These are phyloP conservation scores for Trypanosoma lewisi DNA, from an alignment of 208 protist species.

Conservation along the genomic window DNA sequence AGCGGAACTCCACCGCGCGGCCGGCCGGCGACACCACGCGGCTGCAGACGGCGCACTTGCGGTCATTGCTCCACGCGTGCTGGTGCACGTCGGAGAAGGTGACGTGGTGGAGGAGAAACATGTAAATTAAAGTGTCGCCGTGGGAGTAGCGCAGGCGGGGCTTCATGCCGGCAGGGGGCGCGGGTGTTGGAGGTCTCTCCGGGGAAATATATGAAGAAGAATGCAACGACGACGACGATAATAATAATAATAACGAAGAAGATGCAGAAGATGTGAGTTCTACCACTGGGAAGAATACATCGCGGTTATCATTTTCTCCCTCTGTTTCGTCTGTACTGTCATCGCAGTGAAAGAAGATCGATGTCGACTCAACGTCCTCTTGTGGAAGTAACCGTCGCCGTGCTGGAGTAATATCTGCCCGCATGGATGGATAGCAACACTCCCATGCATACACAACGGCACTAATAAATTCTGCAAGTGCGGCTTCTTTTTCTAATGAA, in stretches of 20 bases:
- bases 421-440: constrained; percentile 9
- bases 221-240: not conserved
- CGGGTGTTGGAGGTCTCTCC: not conserved
- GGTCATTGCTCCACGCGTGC: constrained; percentile 44
- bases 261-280: not conserved
- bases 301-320: not conserved
- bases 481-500: constrained; percentile 6
- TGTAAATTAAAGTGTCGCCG: constrained; percentile 43
- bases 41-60: constrained; percentile 57
- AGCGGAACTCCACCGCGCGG: constrained; percentile 56
- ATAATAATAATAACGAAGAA: constrained; percentile 1
- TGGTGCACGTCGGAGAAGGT: constrained; percentile 54
- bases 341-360: not conserved
- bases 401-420: not conserved
- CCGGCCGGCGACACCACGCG: constrained; percentile 61
- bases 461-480: constrained; percentile 18
- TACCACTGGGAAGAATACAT: constrained; percentile 12
- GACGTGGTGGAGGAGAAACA: constrained; percentile 62
- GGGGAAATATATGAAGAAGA: not conserved
- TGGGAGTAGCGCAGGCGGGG: constrained; percentile 26
- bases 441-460: constrained; percentile 14
- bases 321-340: not conserved
- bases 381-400: not conserved
- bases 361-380: not conserved
- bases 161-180: not conserved